phyloP scores from a whole-genome alignment of 2,329 filamentous ascomycete species.

The Fragosphaeria purpurea region DNA sequence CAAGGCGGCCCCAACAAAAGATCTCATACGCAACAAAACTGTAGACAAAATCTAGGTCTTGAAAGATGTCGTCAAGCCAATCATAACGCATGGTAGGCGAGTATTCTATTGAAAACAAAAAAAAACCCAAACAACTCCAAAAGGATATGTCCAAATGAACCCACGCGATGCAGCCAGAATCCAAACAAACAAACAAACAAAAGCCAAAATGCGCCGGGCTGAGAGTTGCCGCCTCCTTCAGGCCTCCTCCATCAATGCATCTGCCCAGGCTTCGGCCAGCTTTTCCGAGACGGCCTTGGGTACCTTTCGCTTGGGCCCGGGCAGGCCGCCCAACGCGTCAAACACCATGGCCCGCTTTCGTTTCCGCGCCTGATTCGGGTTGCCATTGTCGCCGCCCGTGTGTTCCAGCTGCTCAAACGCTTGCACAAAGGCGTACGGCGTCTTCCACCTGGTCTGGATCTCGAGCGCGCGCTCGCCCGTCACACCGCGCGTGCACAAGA shows the following conservation, averaged over 20 bases:
- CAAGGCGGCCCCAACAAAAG: no score
- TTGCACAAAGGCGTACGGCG: conserved; percentile 60
- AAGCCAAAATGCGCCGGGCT: no score
- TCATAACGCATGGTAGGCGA: no score
- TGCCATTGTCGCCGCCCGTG: conserved; percentile 20
- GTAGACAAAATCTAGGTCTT: no score
- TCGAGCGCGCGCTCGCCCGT: conserved; percentile 70
- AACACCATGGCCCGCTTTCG: conserved; percentile 52
- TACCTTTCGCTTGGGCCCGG: conserved; percentile 59
- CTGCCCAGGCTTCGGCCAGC: conserved; percentile 64
- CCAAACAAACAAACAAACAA: neutral
- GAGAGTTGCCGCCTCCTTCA: neutral
- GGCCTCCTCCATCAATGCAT: conserved; percentile 22
- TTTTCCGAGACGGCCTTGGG: conserved; percentile 54
- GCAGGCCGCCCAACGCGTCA: conserved; percentile 42
- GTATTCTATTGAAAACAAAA: no score
- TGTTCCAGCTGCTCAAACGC: conserved; percentile 52
- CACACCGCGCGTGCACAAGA: conserved; percentile 69
- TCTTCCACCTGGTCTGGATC: conserved; percentile 70
- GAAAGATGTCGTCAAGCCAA: no score
- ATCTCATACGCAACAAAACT: no score
- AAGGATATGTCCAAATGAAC: neutral
- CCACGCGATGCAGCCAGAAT: neutral
- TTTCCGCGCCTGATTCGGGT: conserved; percentile 36
- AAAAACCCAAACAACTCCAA: no score